Evolutionary conservation across 1,139 yeast species (phyloP).

Genomic region (Taphrina betulina): DNA sequence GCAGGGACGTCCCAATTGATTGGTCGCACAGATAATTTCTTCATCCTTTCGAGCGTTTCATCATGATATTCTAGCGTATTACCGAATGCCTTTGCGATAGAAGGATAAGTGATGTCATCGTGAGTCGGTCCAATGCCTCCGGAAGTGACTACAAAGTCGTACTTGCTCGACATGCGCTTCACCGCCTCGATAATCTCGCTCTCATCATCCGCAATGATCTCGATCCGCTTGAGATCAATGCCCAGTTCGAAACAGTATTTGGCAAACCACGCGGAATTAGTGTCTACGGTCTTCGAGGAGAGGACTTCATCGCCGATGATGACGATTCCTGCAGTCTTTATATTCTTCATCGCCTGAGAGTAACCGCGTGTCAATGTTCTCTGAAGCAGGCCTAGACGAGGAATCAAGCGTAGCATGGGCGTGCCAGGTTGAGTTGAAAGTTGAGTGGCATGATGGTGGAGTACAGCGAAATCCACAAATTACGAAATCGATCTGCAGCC

Average conservation of each 20-base stretch:
- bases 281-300: conserved; percentile 80
- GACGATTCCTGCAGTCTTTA: conserved; percentile 48
- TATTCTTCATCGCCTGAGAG: conserved; percentile 15
- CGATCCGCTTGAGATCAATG: conserved; percentile 62
- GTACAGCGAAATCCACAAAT: no score
- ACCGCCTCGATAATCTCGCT: conserved; percentile 61
- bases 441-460: no score
- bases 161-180: conserved; percentile 51
- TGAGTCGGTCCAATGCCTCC: conserved; percentile 90
- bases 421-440: no score
- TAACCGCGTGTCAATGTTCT: neutral
- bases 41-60: conserved; percentile 63
- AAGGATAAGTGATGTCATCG: conserved; percentile 79
- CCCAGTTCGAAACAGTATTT: conserved; percentile 64
- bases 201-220: conserved; percentile 75
- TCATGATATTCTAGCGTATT: conserved; percentile 55
- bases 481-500: no score
- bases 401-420: conserved; percentile 4
- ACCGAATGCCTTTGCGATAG: conserved; percentile 59
- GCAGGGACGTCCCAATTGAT: conserved; percentile 43
- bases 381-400: conserved; percentile 1
- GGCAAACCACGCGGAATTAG: conserved; percentile 72
- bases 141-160: conserved; percentile 71
- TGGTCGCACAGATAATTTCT: conserved; percentile 49
- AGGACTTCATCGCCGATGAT: conserved; percentile 86